Conservation (phyloP, 2,329 filamentous ascomycete genomes). For the Aspergillus amoenus region DNA sequence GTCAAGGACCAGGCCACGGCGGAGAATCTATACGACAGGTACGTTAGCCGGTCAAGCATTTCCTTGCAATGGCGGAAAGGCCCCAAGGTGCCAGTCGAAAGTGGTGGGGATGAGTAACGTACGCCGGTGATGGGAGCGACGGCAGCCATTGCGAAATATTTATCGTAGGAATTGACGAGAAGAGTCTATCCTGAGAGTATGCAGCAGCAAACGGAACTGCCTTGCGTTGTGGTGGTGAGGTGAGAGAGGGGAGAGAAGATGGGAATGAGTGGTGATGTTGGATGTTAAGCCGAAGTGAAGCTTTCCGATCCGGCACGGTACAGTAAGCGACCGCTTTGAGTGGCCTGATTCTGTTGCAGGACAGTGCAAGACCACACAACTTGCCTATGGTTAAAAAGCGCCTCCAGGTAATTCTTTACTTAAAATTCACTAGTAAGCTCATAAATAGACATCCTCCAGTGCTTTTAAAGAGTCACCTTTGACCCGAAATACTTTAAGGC, state of each 20-base stretch:
- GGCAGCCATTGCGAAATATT: constrained; percentile 39
- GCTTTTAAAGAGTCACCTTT: background rate
- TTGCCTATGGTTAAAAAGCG: background rate
- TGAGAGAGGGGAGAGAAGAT: constrained; percentile 21
- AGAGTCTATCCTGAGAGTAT: constrained; percentile 17
- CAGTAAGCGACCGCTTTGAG: constrained; percentile 35
- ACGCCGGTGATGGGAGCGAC: constrained; percentile 50
- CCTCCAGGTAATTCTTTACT: background rate
- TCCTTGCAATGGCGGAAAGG: background rate
- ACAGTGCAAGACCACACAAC: background rate
- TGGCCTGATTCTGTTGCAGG: constrained; percentile 28
- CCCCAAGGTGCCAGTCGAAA: constrained; percentile 5
- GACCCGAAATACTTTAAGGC: background rate
- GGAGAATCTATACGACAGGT: constrained; percentile 57
- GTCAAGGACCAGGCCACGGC: constrained; percentile 64
- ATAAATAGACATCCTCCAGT: background rate
- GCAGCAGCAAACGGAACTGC: constrained; percentile 25
- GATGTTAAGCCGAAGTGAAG: constrained; percentile 29
- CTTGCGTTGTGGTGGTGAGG: constrained; percentile 21
- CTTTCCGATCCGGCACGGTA: constrained; percentile 35
- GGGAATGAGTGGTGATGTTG: constrained; percentile 28
- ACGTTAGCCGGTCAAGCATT: constrained; percentile 16
- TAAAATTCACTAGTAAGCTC: background rate
- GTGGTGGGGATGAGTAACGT: constrained; percentile 29
- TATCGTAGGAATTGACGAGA: background rate